Base-by-base conservation (phyloP, 2,329 filamentous ascomycete species). In the Trichoderma arundinaceum region DNA sequence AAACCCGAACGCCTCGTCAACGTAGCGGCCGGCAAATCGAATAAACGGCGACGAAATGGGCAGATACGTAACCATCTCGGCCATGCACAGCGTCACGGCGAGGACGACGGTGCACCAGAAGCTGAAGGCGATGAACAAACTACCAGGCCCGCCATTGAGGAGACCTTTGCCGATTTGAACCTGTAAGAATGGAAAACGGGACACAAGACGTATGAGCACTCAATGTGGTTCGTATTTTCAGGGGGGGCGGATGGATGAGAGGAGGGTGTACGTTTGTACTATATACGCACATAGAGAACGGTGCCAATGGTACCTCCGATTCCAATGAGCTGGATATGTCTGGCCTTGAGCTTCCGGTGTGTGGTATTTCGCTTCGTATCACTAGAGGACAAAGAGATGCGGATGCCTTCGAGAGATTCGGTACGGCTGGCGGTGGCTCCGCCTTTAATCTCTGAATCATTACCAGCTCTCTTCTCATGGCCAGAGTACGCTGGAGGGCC, bases 21-120 rank as follows among this genome's bases (percentile, higher is more conserved):
- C 89, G 69, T 87, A 92, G 53, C 89, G 85, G 13, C 90, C 89
- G 4, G 90, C 90, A 71, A 93, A 92, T 32, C 89, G 87, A 73
- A 93, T 90, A 75, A 94, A 93, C 0, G 90, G 90, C 46, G 89
- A 92, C 0, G 89, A 91, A 62, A 93, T 90, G 7, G 91, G 90
- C 2, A 92, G 79, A 69, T 90, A 92, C 0, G 89, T 90, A 7
- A 91, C 90, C 89, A 92, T 92, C 74, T 92, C 90, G 12, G 89
- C 88, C 79, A 91, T 86, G 73, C 79, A 83, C 67, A 87, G 79
- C 0, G 84, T 89, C 53, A 89, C 80, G 54, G 83, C 82, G 28
- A 89, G 81, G 69, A 89, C 86, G 48, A 88, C 83, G 44, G 82
- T 81, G 72, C 85, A 88, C 86, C 86, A 89, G 43, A 88, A 77